A percentile compares a stretch with the other conserved stretches of the same genome.
Evolutionary conservation across 23 red algal species (phyloP).

Genomic region (Gracilaria gracilis): DNA sequence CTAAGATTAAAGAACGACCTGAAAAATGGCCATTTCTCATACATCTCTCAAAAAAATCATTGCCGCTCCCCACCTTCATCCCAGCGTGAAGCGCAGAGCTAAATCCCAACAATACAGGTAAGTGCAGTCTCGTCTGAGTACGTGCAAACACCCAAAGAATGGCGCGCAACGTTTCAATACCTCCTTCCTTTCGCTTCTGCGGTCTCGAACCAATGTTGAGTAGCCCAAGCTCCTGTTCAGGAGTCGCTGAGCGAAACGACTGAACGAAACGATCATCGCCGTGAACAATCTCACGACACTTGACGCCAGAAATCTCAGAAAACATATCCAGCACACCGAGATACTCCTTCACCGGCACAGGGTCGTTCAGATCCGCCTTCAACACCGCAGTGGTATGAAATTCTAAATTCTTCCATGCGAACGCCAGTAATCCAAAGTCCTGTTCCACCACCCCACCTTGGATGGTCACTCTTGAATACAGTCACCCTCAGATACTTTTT

Average conservation of each 20-base stretch:
- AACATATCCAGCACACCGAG: slow-evolving; percentile 81
- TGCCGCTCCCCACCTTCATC: slow-evolving; percentile 44
- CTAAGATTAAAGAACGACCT: slow-evolving; percentile 96
- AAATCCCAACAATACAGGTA: slow-evolving; percentile 96
- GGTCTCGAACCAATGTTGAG: slow-evolving; percentile 99
- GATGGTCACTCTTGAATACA: too few relatives aligned
- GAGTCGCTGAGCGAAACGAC: slow-evolving; percentile 95
- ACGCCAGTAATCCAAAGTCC: slow-evolving; percentile 93
- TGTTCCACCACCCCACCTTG: slow-evolving; percentile 99
- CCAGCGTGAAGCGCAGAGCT: slow-evolving; percentile 79
- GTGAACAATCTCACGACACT: slow-evolving; percentile 97
- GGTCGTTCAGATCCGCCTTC: slow-evolving; percentile 84
- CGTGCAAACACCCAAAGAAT: slow-evolving; percentile 99
- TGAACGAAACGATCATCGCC: slow-evolving; percentile 86
- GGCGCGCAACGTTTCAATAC: slow-evolving; percentile 98
- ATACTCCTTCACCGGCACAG: slow-evolving; percentile 80
- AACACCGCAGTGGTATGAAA: slow-evolving; percentile 93
- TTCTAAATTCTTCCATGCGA: slow-evolving; percentile 86
- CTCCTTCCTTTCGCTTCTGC: slow-evolving; percentile 97
- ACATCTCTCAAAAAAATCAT: slow-evolving; percentile 77
- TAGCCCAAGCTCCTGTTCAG: slow-evolving; percentile 95
- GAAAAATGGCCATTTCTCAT: slow-evolving; percentile 98
- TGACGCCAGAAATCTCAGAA: slow-evolving; percentile 79
- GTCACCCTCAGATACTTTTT: slow-evolving; percentile 98
- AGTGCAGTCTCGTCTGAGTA: slow-evolving; percentile 95